phyloP scores from a whole-genome alignment of 768 basidiomycete genomes.

The Boletus subparvulus region DNA sequence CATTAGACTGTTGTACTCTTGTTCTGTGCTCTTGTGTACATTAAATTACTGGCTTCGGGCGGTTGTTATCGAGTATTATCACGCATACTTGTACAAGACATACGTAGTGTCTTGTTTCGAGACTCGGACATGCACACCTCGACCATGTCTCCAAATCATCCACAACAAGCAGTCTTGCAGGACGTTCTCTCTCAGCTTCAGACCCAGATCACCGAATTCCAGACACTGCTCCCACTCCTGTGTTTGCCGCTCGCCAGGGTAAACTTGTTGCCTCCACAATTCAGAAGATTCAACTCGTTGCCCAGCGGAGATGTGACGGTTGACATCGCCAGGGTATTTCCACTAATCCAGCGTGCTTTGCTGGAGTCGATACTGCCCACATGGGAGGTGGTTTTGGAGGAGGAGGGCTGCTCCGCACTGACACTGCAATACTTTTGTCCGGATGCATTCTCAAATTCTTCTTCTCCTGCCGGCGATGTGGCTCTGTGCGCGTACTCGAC shows the following conservation, averaged over 20 bases:
- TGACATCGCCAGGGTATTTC: slow-evolving; percentile 37
- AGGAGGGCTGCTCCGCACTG: slow-evolving; percentile 45
- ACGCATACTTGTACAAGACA: neutral
- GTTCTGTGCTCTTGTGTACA: neutral
- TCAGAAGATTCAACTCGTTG: slow-evolving; percentile 41
- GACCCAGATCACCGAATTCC: slow-evolving; percentile 46
- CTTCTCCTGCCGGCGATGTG: slow-evolving; percentile 49
- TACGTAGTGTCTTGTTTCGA: neutral
- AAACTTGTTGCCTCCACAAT: slow-evolving; percentile 60
- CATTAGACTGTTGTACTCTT: neutral
- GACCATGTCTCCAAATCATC: slow-evolving; percentile 11
- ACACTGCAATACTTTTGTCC: slow-evolving; percentile 76
- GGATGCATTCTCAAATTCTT: slow-evolving; percentile 53
- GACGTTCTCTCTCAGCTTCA: slow-evolving; percentile 47
- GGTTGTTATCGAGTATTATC: neutral
- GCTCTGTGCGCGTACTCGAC: slow-evolving; percentile 64
- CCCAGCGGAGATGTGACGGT: slow-evolving; percentile 26
- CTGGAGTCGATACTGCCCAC: slow-evolving; percentile 64
- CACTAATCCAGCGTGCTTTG: slow-evolving; percentile 62
- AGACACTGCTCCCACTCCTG: slow-evolving; percentile 55
- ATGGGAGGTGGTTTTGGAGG: slow-evolving; percentile 60
- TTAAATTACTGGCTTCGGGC: neutral
- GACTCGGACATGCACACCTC: neutral
- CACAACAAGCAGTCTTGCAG: slow-evolving; percentile 17
- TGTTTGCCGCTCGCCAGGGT: slow-evolving; percentile 55